Evolutionary conservation across 805 yeast genomes (phyloP).

Genomic region (Groenewaldozyma salmanticensis): DNA sequence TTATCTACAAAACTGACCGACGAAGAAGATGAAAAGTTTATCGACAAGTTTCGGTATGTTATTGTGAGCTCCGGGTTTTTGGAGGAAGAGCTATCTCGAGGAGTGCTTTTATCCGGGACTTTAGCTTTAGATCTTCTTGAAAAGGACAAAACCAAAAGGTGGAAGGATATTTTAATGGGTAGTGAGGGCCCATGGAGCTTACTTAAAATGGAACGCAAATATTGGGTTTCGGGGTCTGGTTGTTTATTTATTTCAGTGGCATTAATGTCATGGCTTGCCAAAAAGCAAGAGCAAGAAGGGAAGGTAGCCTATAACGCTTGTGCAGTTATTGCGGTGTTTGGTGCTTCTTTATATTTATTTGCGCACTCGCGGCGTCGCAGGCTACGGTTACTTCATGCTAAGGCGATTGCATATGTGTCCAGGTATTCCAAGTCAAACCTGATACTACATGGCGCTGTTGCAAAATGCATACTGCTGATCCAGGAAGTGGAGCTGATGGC

Average conservation of each 20-base stretch:
- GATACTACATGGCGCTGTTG: slow-evolving; percentile 22
- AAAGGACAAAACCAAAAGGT: not conserved
- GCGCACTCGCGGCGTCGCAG: slow-evolving; percentile 26
- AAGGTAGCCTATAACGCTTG: not conserved
- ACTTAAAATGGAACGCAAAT: slow-evolving; percentile 9
- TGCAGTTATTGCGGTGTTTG: slow-evolving; percentile 19
- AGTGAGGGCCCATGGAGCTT: slow-evolving; percentile 16
- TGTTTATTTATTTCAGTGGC: slow-evolving; percentile 28
- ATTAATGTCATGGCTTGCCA: slow-evolving; percentile 23
- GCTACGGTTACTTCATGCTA: slow-evolving; percentile 23
- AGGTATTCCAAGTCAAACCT: slow-evolving; percentile 18
- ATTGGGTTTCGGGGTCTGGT: slow-evolving; percentile 27
- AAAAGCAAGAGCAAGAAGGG: not conserved
- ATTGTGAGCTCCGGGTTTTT: slow-evolving; percentile 41
- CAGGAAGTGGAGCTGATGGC: slow-evolving; percentile 25
- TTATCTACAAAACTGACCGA: slow-evolving; percentile 17
- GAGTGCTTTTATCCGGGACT: not conserved
- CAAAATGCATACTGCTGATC: slow-evolving; percentile 19
- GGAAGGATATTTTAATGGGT: slow-evolving; percentile 15
- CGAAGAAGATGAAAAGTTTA: slow-evolving; percentile 28
- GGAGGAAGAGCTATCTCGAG: slow-evolving; percentile 11
- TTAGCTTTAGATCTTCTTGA: not conserved
- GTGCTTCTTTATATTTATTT: slow-evolving; percentile 22
- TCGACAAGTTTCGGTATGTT: slow-evolving; percentile 43
- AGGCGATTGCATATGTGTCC: slow-evolving; percentile 20